Evolutionary conservation across 805 yeast genomes (phyloP).

Genomic region (Lachancea quebecensis): DNA sequence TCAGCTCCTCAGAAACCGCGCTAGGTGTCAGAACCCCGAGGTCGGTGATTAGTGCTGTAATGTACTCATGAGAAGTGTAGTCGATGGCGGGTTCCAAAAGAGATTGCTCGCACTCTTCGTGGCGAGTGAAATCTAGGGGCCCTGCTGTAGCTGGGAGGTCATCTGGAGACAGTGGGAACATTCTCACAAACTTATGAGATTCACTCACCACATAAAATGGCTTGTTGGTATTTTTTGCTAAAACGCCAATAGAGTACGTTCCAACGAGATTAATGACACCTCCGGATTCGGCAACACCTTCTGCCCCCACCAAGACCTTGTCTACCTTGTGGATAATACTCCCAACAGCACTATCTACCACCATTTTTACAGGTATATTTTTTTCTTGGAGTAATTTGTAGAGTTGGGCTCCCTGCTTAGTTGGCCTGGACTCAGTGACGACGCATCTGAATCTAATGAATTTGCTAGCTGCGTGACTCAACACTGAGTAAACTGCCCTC

Average conservation of each 20-base stretch:
- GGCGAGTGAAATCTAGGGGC: conserved; percentile 39
- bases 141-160: conserved; percentile 65
- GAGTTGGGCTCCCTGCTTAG: conserved; percentile 66
- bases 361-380: conserved; percentile 80
- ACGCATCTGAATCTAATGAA: conserved; percentile 80
- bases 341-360: conserved; percentile 92
- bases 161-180: conserved; percentile 89
- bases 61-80: conserved; percentile 92
- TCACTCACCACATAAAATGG: conserved; percentile 94
- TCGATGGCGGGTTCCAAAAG: conserved; percentile 61
- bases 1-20: conserved; percentile 96
- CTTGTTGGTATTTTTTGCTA: conserved; percentile 83
- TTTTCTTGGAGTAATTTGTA: conserved; percentile 57
- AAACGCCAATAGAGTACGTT: conserved; percentile 86
- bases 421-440: conserved; percentile 89
- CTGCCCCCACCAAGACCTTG: conserved; percentile 95
- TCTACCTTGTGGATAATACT: conserved; percentile 85
- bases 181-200: conserved; percentile 90
- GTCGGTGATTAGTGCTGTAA: conserved; percentile 93
- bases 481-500: conserved; percentile 76
- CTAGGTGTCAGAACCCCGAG: conserved; percentile 95
- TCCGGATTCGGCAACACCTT: conserved; percentile 98
- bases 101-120: conserved; percentile 20
- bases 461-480: conserved; percentile 69
- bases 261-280: conserved; percentile 96